phyloP scores from a whole-genome alignment of 371 early-diverging fungal species.

The Mortierella sp. region DNA sequence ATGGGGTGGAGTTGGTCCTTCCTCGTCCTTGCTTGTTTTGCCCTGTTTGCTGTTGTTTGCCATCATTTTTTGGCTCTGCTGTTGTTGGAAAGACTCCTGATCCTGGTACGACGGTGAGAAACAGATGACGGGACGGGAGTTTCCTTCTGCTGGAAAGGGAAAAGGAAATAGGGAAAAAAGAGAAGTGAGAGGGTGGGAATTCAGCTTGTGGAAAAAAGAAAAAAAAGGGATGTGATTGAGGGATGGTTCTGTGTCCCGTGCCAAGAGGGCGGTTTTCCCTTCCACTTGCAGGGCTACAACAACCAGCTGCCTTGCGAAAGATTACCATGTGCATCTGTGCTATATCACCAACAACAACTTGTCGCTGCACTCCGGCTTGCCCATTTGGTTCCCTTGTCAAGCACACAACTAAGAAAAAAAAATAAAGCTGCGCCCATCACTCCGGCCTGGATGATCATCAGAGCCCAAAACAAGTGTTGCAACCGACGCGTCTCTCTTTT shows the following conservation, averaged over 20 bases:
- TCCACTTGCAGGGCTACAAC: neutral
- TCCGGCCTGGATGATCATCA: neutral
- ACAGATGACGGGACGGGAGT: neutral
- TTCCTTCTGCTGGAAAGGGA: neutral
- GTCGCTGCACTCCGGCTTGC: too few species aligned
- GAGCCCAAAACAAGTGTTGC: neutral
- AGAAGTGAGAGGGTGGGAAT: slow-evolving; percentile 7
- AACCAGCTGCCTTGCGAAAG: neutral
- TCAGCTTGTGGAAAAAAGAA: neutral
- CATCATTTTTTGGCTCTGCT: neutral
- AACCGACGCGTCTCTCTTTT: neutral
- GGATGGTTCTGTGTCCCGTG: neutral
- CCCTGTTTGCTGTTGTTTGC: slow-evolving; percentile 4
- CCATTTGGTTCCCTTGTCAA: too few species aligned
- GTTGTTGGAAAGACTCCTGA: neutral
- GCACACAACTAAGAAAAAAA: neutral
- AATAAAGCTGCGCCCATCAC: neutral
- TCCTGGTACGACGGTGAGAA: neutral
- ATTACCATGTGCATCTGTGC: neutral
- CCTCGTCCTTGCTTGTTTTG: neutral
- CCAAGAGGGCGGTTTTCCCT: neutral
- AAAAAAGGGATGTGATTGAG: too few species aligned
- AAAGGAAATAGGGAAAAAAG: slow-evolving; percentile 5
- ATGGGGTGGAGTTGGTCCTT: slow-evolving; percentile 37
- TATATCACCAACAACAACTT: neutral